Evolutionary conservation across 1,284 basidiomycete genomes (phyloP), one percentile per base, ranked within the genome.

Genomic region (Fomitopsis schrenkii): DNA sequence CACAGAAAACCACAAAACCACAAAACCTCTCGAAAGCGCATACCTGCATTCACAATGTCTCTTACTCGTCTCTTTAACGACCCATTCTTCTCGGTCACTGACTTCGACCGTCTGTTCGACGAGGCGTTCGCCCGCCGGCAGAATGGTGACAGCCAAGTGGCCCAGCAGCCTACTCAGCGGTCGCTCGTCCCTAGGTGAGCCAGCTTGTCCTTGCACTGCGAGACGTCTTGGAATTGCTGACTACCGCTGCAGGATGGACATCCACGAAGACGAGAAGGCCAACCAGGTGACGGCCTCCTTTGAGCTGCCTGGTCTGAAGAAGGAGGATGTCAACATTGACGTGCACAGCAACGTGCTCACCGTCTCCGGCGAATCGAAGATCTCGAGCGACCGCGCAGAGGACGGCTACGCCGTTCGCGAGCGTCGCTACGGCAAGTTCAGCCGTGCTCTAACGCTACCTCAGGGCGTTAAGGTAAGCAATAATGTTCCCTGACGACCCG

Each of bases 351-450:
- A 78, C 62, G 72, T 76, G 26, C 74, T 85, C 55, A 78, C 68
- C 57, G 62, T 85, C 60, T 79, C 79, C 10, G 83, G 80, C 7
- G 80, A 83, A 72, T 71, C 65, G 14, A 75, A 72, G 52, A 26
- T 69, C 14, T 67, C 68, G 3, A 48, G 68, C 17, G 69, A 80
- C 12, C 71, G 70, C 36, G 77, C 79, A 3, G 77, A 81, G 66
- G 66, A 71, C 19, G 81, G 80, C 28, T 85, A 75, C 59, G 74
- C 75, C 28, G 74, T 84, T n/a, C 78, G 80, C 55, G 84, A 85
- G 72, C 75, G 83, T 30, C 72, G 75, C 54, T 78, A 64, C 53
- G 83, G 82, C 57, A 80, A 74, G 57, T 82, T 83, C 67, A 75
- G 78, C 19, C 76, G 83, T 41, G 75, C 75, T 2, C 52, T 84